Evolutionary conservation across 345 rosid species (phyloP).

Genomic region (Gossypium raimondii): DNA sequence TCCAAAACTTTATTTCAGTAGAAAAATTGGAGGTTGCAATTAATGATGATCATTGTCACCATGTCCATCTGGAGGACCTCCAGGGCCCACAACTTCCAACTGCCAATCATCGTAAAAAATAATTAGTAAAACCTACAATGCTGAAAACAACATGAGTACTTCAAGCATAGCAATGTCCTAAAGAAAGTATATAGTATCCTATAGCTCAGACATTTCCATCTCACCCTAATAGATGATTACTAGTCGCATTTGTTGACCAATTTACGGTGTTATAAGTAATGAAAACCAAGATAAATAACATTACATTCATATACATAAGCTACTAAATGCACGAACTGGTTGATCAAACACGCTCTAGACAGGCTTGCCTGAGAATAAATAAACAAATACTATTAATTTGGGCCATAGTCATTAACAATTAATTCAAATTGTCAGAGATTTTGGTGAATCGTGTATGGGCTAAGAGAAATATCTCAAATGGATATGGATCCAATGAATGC

Average conservation of each 20-base stretch:
- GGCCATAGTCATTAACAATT: background rate
- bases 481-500: background rate
- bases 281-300: background rate
- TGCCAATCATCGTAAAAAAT: slow-evolving; percentile 24
- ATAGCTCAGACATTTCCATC: background rate
- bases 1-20: slow-evolving; percentile 28
- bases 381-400: background rate
- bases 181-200: background rate
- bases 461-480: background rate
- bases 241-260: background rate
- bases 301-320: background rate
- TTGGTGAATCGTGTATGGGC: background rate
- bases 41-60: slow-evolving; percentile 58
- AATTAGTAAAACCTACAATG: slow-evolving; percentile 16
- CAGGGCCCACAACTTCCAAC: slow-evolving; percentile 94
- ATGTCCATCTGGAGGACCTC: slow-evolving; percentile 81
- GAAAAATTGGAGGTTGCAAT: slow-evolving; percentile 24
- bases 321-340: background rate
- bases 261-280: background rate
- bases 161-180: background rate
- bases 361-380: slow-evolving; percentile 4
- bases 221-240: background rate
- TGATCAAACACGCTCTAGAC: background rate
- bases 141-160: background rate
- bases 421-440: background rate